Evolutionary conservation across 2,329 filamentous ascomycete genomes (phyloP).

Genomic region (Nigrospora osmanthi): DNA sequence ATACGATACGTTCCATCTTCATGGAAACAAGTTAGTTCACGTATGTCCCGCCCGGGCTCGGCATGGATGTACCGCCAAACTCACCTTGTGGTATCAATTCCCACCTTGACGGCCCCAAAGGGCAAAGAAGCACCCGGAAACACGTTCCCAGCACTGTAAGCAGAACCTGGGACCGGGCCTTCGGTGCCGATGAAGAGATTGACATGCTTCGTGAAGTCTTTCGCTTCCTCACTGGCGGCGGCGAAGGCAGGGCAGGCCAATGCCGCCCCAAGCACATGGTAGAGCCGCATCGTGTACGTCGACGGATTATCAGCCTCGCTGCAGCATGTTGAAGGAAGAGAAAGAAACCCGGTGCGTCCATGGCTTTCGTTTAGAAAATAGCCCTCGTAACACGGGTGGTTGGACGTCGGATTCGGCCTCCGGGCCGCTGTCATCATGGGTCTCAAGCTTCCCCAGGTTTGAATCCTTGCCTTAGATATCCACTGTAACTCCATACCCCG

Average conservation of each 20-base stretch:
- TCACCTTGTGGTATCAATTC: conserved; percentile 26
- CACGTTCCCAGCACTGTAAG: conserved; percentile 34
- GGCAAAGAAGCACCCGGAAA: conserved; percentile 34
- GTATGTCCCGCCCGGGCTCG: not conserved
- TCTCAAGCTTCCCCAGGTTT: no score
- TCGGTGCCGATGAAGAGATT: conserved; percentile 26
- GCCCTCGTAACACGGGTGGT: no score
- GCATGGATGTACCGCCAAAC: not conserved
- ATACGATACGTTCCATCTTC: conserved; percentile 11
- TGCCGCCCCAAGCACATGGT: no score
- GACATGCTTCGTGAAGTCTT: conserved; percentile 1
- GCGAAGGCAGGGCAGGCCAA: not conserved
- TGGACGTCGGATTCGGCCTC: no score
- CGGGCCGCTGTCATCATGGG: no score
- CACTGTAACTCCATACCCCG: no score
- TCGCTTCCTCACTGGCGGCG: not conserved
- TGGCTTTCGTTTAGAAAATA: no score
- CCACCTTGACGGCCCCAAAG: conserved; percentile 36
- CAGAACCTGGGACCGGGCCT: conserved; percentile 32
- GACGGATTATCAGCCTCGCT: no score
- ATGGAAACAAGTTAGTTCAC: conserved; percentile 4
- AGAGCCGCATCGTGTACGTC: no score
- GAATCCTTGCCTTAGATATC: no score
- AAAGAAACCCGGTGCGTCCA: no score
- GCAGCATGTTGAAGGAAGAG: no score